These are phyloP conservation scores for Candida hungchunana DNA, from an alignment of 805 yeast genomes.

Conservation along the genomic window DNA sequence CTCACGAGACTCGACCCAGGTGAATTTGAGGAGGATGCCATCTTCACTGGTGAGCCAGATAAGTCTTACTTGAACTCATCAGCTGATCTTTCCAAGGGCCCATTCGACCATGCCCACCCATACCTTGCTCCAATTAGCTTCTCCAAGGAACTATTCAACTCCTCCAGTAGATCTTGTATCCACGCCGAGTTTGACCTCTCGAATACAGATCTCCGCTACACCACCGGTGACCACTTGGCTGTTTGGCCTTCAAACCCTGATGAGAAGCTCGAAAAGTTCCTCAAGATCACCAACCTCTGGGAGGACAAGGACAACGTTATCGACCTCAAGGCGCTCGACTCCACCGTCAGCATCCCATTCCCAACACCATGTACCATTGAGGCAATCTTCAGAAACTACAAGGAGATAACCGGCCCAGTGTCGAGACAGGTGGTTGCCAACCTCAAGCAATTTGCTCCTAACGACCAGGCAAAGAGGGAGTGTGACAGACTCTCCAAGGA, in stretches of 20 bases:
- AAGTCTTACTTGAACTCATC: slow-evolving; percentile 34
- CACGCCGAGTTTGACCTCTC: slow-evolving; percentile 87
- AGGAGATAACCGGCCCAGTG: slow-evolving; percentile 89
- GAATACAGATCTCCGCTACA: slow-evolving; percentile 68
- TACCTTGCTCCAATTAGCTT: slow-evolving; percentile 62
- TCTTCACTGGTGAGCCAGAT: slow-evolving; percentile 77
- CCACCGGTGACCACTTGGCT: slow-evolving; percentile 96
- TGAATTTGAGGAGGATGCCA: slow-evolving; percentile 37
- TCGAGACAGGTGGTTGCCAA: slow-evolving; percentile 81
- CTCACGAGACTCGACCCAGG: slow-evolving; percentile 37
- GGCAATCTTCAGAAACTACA: slow-evolving; percentile 76
- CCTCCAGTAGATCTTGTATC: slow-evolving; percentile 69
- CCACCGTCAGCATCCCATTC: slow-evolving; percentile 59
- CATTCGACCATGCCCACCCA: slow-evolving; percentile 80
- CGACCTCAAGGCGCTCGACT: slow-evolving; percentile 63
- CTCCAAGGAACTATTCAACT: slow-evolving; percentile 68
- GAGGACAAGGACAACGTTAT: slow-evolving; percentile 53
- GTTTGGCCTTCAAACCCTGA: slow-evolving; percentile 89
- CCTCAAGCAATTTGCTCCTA: slow-evolving; percentile 80
- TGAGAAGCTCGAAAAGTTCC: slow-evolving; percentile 65
- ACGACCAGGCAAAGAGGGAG: slow-evolving; percentile 42
- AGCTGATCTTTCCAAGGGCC: slow-evolving; percentile 48
- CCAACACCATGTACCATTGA: slow-evolving; percentile 87
- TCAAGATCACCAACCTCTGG: slow-evolving; percentile 56
- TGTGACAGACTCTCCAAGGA: slow-evolving; percentile 52